Percentiles rank a stretch among this genome's conserved stretches.
Conservation (phyloP, 2,329 filamentous ascomycete species). For the Monilinia polystroma region DNA sequence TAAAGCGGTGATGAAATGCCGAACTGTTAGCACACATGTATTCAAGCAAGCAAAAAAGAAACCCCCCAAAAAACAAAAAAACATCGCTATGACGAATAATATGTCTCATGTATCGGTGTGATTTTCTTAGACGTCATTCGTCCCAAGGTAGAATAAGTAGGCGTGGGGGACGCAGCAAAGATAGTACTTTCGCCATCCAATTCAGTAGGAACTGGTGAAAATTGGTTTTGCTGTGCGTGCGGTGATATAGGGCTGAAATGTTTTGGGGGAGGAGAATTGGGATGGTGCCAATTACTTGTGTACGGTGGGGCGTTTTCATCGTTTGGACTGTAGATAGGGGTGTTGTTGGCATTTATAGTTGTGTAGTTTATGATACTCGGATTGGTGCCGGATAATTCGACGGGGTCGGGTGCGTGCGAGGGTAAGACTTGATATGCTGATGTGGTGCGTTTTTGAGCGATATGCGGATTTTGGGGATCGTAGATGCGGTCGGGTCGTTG, state of each 20-base stretch:
- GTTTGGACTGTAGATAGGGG: not conserved
- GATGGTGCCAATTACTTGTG: constrained; percentile 13
- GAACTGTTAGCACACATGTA: no score
- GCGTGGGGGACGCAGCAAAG: constrained; percentile 24
- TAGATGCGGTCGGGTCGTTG: constrained; percentile 24
- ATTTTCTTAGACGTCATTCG: constrained; percentile 25
- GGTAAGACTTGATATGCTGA: constrained; percentile 3
- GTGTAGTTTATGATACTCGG: constrained; percentile 1
- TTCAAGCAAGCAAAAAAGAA: no score
- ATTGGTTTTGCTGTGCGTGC: constrained; percentile 24
- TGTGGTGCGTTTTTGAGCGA: not conserved
- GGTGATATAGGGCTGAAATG: constrained; percentile 20
- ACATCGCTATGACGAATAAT: constrained; percentile 28
- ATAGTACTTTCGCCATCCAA: constrained; percentile 13
- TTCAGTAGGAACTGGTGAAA: constrained; percentile 13
- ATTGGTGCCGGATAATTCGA: constrained; percentile 15
- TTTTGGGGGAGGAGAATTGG: constrained; percentile 3
- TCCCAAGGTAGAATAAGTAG: constrained; percentile 29
- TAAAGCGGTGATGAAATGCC: no score
- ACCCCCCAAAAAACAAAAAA: no score
- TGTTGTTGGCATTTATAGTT: not conserved
- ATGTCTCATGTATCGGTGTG: constrained; percentile 29
- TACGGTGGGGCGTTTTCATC: constrained; percentile 1
- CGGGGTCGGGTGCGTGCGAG: constrained; percentile 10
- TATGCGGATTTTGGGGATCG: constrained; percentile 24